Conservation (phyloP, 352 stramenopile genomes). For the Chrysophaeum taylorii region DNA sequence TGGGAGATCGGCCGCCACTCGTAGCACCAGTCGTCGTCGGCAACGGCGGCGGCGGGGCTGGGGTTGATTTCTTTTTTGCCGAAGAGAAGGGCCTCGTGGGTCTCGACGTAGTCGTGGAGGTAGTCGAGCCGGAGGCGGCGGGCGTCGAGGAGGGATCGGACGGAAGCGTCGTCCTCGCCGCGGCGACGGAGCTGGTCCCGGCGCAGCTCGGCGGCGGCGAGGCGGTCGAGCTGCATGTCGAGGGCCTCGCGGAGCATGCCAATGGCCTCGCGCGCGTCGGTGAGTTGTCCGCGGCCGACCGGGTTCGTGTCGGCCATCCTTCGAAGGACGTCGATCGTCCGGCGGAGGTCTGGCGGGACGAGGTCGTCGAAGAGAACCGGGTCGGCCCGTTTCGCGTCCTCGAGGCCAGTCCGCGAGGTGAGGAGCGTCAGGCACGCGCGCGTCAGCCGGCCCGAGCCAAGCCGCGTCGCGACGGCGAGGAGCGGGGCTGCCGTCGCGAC, state of each 20-base stretch:
- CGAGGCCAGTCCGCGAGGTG: background rate
- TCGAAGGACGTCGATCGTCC: background rate
- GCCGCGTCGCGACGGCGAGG: background rate
- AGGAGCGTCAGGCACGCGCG: background rate
- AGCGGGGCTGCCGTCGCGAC: background rate
- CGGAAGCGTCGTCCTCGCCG: no score
- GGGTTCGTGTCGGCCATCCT: background rate
- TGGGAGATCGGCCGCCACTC: no score
- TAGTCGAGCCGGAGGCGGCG: no score
- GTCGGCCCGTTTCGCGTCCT: background rate
- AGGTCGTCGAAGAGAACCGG: background rate
- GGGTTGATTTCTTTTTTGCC: no score
- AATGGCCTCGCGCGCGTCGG: background rate
- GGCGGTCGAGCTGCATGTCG: background rate
- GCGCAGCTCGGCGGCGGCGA: background rate
- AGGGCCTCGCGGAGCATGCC: slow-evolving; percentile 6
- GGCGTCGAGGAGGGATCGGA: no score
- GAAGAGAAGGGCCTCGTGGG: no score
- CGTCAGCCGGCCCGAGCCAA: background rate
- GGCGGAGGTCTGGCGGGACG: background rate
- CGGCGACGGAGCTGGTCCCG: no score
- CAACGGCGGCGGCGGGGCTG: no score
- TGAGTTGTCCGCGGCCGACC: background rate
- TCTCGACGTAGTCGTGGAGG: no score
- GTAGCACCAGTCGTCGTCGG: no score